Evolutionary conservation across 768 basidiomycete genomes (phyloP).

Genomic region (Bullera alba): DNA sequence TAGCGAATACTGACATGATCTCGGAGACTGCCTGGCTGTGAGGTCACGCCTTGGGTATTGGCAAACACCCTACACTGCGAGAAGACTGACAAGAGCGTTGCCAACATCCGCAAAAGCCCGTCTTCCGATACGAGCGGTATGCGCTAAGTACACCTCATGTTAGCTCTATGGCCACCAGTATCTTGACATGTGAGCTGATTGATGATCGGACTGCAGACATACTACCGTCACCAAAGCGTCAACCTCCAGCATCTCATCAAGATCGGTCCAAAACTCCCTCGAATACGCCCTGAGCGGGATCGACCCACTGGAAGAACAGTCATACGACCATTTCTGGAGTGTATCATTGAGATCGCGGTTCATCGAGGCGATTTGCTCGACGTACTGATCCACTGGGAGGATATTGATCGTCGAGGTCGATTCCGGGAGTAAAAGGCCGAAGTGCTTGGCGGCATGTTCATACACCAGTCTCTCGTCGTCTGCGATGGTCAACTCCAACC

Average conservation of each 20-base stretch:
- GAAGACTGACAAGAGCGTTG: slow-evolving; percentile 67
- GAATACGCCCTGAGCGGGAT: slow-evolving; percentile 81
- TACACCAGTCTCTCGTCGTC: slow-evolving; percentile 92
- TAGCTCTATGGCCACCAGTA: slow-evolving; percentile 8
- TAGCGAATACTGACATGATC: too few species aligned
- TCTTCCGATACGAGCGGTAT: slow-evolving; percentile 59
- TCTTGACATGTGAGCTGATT: slow-evolving; percentile 1
- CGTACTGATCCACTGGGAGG: slow-evolving; percentile 69
- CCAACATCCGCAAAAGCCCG: slow-evolving; percentile 60
- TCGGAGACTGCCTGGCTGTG: neutral
- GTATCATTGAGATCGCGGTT: slow-evolving; percentile 15
- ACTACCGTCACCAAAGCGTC: slow-evolving; percentile 81
- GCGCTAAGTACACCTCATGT: slow-evolving; percentile 66
- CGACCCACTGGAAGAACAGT: slow-evolving; percentile 90
- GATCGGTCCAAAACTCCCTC: slow-evolving; percentile 68
- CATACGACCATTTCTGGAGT: slow-evolving; percentile 55
- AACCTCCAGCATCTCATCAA: slow-evolving; percentile 58
- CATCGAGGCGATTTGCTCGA: slow-evolving; percentile 48
- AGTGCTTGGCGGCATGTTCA: slow-evolving; percentile 67
- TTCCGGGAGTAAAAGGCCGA: slow-evolving; percentile 60
- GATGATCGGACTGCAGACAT: slow-evolving; percentile 46
- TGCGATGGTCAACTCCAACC: neutral
- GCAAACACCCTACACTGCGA: slow-evolving; percentile 73
- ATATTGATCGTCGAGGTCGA: slow-evolving; percentile 56
- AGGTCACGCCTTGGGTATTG: slow-evolving; percentile 65